Evolutionary conservation across 345 rosid species (phyloP).

Genomic region (Citrus medica): DNA sequence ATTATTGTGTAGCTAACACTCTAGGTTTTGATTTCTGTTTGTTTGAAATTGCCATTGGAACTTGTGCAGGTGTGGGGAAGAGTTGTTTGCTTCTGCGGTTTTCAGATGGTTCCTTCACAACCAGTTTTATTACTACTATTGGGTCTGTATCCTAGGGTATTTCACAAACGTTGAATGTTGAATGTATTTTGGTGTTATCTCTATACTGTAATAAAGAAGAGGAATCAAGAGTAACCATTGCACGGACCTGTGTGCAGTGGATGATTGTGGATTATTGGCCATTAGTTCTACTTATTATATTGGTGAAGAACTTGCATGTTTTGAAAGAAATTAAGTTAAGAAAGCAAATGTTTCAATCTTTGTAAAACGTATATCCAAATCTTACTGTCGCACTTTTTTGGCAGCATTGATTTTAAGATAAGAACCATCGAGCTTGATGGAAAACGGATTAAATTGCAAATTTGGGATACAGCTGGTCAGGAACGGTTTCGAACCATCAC

Average conservation of each 20-base stretch:
- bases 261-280: not conserved
- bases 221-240: not conserved
- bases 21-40: not conserved
- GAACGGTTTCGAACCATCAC: constrained; percentile 92
- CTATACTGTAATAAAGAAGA: not conserved
- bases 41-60: not conserved
- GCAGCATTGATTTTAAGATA: constrained; percentile 92
- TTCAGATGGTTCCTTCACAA: constrained; percentile 94
- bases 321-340: constrained; percentile 3
- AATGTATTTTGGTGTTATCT: not conserved
- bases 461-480: constrained; percentile 99
- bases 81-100: constrained; percentile 93
- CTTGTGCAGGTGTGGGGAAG: constrained; percentile 75
- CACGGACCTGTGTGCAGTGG: not conserved
- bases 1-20: not conserved
- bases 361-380: not conserved
- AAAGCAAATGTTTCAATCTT: not conserved
- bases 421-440: constrained; percentile 96
- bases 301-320: not conserved
- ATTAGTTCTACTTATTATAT: not conserved
- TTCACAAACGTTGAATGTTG: not conserved
- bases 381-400: not conserved
- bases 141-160: constrained; percentile 46
- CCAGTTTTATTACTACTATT: constrained; percentile 91
- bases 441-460: constrained; percentile 84